Evolutionary conservation across 106 monocot genomes (phyloP), one percentile per base, ranked within the genome.

Genomic region (Triglochin maritima): DNA sequence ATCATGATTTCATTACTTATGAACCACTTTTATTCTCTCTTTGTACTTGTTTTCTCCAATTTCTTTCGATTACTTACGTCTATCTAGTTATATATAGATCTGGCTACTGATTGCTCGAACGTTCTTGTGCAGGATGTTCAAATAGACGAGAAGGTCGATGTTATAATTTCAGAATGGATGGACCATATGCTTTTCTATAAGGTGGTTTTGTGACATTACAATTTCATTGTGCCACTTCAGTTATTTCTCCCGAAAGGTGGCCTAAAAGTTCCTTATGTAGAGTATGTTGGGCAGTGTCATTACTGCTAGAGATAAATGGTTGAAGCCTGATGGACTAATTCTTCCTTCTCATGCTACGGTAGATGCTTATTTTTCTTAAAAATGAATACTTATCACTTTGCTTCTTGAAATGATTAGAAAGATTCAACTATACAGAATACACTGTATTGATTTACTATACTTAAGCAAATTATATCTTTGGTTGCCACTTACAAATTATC

Each of bases 151-250:
- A 88, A 88, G 70, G 91, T 96, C 80, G 96, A 96, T 88, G 88
- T 96, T 63, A 91, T 96, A 68, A 84, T 96, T 67, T 96, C 96
- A 67, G 96, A 96, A 79, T 96, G 96, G 96, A 96, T 96, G 96
- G 96, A 91, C 41, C 91, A 96, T 64, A 88, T 90, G 85, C 96
- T 96, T 79, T 74, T 96, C 1, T 96, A 96, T 70, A 91, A 96
- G 96, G 96, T 96, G 15, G 16, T 29, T 16, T 7, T 46, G 4
- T 57, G 42, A 7, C 62, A 67, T 8, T 67, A 43, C 66, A 51
- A 67, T 17, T 41, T 67, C 29, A 7, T 56, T 9, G 13, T 68
- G 15, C 44, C 56, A 68, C 29, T 17, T 9, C 29, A 11, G n/a
- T 66, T 49, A 59, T 59, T 7, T 41, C 10, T 50, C 11, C 4